Conservation (phyloP, 768 basidiomycete species). For the Hericium alpestre region DNA sequence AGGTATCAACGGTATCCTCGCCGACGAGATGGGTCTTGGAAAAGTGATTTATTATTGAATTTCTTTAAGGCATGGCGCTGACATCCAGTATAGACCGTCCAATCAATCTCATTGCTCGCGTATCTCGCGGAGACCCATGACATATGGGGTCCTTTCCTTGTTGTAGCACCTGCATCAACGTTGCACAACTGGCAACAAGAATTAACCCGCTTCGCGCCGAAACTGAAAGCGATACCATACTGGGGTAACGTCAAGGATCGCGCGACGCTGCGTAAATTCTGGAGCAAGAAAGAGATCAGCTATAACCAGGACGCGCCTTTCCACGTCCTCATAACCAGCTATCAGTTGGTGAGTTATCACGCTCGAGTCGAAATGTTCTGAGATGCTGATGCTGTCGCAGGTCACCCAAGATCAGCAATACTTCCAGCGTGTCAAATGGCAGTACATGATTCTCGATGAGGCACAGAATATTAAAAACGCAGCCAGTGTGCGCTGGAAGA, state of each 20-base stretch:
- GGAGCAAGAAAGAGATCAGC: conserved; percentile 95
- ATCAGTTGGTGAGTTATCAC: conserved; percentile 64
- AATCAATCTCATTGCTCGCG: conserved; percentile 91
- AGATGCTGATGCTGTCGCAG: conserved; percentile 26
- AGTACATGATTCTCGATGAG: conserved; percentile 99
- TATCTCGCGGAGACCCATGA: conserved; percentile 96
- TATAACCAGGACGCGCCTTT: conserved; percentile 94
- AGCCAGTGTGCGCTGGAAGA: conserved; percentile 93
- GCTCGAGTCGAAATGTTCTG: not conserved
- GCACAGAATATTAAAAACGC: conserved; percentile 99
- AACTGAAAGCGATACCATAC: conserved; percentile 89
- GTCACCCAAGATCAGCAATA: conserved; percentile 96
- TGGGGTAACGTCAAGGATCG: conserved; percentile 98
- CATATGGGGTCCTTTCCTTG: conserved; percentile 98
- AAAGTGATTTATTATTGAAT: conserved; percentile 39
- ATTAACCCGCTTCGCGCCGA: conserved; percentile 88
- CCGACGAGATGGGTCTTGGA: conserved; percentile 96
- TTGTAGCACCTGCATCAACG: conserved; percentile 94
- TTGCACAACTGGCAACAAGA: conserved; percentile 99
- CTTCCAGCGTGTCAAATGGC: conserved; percentile 96
- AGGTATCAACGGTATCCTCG: conserved; percentile 98
- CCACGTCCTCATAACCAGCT: conserved; percentile 93
- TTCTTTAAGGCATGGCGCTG: conserved; percentile 13
- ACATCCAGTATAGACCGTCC: conserved; percentile 62
- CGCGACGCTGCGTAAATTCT: conserved; percentile 87